Evolutionary conservation across 305 asterid genomes (phyloP).

Genomic region (Rubia tinctorum): DNA sequence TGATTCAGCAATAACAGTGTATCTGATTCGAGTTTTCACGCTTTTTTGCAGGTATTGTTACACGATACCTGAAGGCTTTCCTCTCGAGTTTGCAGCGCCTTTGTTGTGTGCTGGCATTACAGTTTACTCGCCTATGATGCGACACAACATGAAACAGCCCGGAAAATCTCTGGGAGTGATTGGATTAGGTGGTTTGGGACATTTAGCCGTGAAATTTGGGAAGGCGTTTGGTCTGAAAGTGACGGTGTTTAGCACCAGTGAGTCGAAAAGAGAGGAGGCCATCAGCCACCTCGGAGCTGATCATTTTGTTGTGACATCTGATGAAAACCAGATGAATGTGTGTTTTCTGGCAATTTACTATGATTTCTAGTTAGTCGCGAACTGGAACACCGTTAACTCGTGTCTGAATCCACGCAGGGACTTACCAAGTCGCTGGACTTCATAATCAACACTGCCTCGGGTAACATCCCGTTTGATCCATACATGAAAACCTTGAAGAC

Average conservation of each 20-base stretch:
- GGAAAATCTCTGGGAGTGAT: conserved; percentile 87
- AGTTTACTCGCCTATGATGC: conserved; percentile 79
- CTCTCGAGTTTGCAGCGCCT: conserved; percentile 79
- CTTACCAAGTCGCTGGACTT: conserved; percentile 60
- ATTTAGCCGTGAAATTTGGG: conserved; percentile 91
- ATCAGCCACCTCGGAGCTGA: conserved; percentile 75
- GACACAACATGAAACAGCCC: conserved; percentile 80
- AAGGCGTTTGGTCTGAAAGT: conserved; percentile 93
- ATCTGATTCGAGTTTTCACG: not conserved
- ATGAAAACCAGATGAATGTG: conserved; percentile 70
- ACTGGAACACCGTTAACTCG: not conserved
- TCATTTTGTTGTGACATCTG: conserved; percentile 69
- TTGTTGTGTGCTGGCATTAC: conserved; percentile 94
- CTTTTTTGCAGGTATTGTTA: conserved; percentile 61
- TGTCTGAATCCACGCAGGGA: conserved; percentile 41
- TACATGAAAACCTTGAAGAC: conserved; percentile 71
- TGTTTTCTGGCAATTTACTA: conserved; percentile 9
- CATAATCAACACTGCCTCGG: conserved; percentile 84
- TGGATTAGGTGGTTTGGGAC: conserved; percentile 97
- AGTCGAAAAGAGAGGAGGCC: conserved; percentile 78
- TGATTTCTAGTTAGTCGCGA: not conserved
- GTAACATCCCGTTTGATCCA: conserved; percentile 61
- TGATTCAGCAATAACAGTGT: not conserved
- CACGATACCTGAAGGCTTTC: conserved; percentile 65
- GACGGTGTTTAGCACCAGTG: conserved; percentile 80